A percentile compares a stretch with the other conserved stretches of the same genome.
Conservation (phyloP, 352 stramenopile genomes). For the Phytophthora megakarya region DNA sequence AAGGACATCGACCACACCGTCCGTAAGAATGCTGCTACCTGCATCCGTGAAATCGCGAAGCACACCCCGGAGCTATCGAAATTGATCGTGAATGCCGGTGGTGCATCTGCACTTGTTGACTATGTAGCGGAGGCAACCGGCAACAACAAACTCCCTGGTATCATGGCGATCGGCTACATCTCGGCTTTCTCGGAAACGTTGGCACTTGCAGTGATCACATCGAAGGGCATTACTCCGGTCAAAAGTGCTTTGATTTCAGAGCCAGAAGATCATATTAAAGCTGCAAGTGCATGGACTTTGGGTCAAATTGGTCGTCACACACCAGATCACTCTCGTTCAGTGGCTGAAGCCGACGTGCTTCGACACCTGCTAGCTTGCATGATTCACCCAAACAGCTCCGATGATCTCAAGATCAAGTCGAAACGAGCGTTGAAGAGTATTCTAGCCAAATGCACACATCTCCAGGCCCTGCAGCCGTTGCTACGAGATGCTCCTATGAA, state of each 20-base stretch:
- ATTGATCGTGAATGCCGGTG: conserved; percentile 95
- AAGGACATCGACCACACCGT: conserved; percentile 95
- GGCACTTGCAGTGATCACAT: conserved; percentile 94
- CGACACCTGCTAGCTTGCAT: conserved; percentile 94
- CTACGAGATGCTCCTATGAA: conserved; percentile 93
- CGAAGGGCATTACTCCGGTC: conserved; percentile 92
- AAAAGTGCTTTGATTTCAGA: conserved; percentile 94
- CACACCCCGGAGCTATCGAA: conserved; percentile 96
- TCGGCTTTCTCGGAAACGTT: conserved; percentile 95
- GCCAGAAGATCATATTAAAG: conserved; percentile 96
- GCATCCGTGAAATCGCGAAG: conserved; percentile 95
- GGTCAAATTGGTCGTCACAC: conserved; percentile 95
- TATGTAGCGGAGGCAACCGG: conserved; percentile 90
- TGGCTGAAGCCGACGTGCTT: conserved; percentile 94
- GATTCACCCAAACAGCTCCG: conserved; percentile 90
- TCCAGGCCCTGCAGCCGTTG: conserved; percentile 92
- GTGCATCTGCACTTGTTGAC: conserved; percentile 93
- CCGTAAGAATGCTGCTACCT: conserved; percentile 95
- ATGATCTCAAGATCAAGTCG: conserved; percentile 94
- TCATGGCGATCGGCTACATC: conserved; percentile 97
- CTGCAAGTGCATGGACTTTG: conserved; percentile 94
- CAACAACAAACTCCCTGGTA: conserved; percentile 94
- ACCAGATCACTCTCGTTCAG: conserved; percentile 91
- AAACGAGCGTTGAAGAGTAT: conserved; percentile 95
- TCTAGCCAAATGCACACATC: conserved; percentile 94